Conservation (phyloP, 768 basidiomycete species). For the Leccinum uliginosum region DNA sequence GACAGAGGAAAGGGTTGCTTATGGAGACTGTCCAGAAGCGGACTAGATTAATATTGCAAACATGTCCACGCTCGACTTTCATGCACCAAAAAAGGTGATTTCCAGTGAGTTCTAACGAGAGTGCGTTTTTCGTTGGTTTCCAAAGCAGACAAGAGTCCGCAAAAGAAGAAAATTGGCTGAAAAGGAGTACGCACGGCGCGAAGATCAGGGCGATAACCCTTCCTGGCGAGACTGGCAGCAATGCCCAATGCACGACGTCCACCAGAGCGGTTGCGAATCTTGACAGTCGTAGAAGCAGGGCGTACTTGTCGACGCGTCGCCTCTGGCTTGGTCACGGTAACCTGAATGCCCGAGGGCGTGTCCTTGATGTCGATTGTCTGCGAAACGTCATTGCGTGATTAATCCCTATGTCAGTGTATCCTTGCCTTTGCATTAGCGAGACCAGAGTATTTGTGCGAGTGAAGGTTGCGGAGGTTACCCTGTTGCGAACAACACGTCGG, state of each 20-base stretch:
- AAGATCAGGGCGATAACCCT: conserved; percentile 75
- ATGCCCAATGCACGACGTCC: conserved; percentile 67
- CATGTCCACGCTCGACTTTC: conserved; percentile 93
- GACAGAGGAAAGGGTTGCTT: conserved; percentile 25
- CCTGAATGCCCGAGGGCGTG: conserved; percentile 50
- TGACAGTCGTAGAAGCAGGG: conserved; percentile 42
- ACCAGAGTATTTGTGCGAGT: conserved; percentile 92
- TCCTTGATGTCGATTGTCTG: conserved; percentile 67
- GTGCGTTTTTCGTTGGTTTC: conserved; percentile 43
- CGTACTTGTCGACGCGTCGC: conserved; percentile 49
- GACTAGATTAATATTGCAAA: conserved; percentile 65
- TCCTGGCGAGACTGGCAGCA: conserved; percentile 54
- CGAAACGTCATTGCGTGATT: not conserved
- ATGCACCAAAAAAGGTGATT: conserved; percentile 48
- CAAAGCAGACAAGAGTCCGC: not conserved
- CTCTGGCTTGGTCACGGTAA: conserved; percentile 63
- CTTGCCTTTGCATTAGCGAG: conserved; percentile 78
- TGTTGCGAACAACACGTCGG: conserved; percentile 26
- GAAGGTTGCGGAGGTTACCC: conserved; percentile 85
- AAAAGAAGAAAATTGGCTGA: not conserved
- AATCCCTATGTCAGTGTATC: not conserved
- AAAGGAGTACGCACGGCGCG: conserved; percentile 55
- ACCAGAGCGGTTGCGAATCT: conserved; percentile 66
- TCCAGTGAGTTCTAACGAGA: conserved; percentile 94
- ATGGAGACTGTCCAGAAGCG: conserved; percentile 20